Conservation (phyloP, 2,329 filamentous ascomycete genomes). For the Fusarium kyushuense region DNA sequence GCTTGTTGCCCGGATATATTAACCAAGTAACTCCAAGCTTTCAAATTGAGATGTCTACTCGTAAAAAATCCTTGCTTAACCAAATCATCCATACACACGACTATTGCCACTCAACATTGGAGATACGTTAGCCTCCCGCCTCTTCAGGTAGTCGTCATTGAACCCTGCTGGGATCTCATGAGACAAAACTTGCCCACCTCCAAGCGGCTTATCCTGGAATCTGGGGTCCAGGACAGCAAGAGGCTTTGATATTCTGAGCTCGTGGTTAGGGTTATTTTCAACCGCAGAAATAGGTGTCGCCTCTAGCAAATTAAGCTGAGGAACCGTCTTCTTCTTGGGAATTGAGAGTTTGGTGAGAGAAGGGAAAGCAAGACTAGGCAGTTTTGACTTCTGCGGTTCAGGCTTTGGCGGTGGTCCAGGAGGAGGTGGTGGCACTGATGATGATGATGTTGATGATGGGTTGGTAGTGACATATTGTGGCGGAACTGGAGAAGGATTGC, state of each 20-base stretch:
- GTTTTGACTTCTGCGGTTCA: no score
- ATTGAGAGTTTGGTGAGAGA: no score
- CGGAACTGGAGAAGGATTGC: no score
- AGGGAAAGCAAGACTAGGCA: no score
- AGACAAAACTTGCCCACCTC: no score
- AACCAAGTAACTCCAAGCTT: conserved; percentile 39
- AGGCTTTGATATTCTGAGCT: conserved; percentile 34
- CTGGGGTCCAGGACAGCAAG: conserved; percentile 25
- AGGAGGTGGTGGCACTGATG: no score
- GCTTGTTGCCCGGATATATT: background rate
- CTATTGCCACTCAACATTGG: conserved; percentile 34
- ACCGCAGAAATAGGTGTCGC: conserved; percentile 45
- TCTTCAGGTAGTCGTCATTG: conserved; percentile 1
- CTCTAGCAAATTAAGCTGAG: conserved; percentile 51
- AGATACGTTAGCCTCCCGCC: conserved; percentile 14
- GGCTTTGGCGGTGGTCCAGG: no score
- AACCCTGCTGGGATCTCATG: no score
- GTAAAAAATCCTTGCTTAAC: no score
- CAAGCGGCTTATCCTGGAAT: conserved; percentile 34
- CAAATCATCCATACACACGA: conserved; percentile 37
- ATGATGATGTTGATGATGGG: no score
- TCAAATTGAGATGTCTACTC: no score
- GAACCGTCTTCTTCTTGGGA: conserved; percentile 58
- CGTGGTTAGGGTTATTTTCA: conserved; percentile 25
- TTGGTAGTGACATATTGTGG: no score